Percentiles rank a stretch among this genome's conserved stretches.
Evolutionary conservation across 2,329 filamentous ascomycete genomes (phyloP).

Genomic region (Cucurbitaria berberidis): DNA sequence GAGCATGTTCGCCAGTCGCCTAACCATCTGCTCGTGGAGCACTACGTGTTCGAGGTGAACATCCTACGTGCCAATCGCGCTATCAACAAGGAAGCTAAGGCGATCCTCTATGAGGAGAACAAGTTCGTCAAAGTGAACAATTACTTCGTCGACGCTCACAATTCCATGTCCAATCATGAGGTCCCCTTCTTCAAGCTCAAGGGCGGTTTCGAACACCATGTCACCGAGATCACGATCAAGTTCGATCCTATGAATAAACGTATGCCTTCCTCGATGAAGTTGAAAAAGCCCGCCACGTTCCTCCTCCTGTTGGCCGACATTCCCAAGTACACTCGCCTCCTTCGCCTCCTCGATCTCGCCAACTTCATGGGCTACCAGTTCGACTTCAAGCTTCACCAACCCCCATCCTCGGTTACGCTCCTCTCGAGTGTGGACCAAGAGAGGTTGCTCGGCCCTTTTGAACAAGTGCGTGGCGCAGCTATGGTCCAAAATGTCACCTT

Average conservation of each 20-base stretch:
- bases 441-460: constrained; percentile 3
- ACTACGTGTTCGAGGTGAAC: constrained; percentile 3
- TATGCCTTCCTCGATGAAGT: neutral
- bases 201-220: neutral
- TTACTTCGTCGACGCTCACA: neutral
- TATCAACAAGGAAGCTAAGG: neutral
- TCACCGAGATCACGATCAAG: constrained; percentile 2
- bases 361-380: constrained; percentile 6
- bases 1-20: constrained; percentile 3
- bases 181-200: constrained; percentile 8
- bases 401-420: neutral
- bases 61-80: neutral
- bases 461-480: constrained; percentile 1
- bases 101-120: constrained; percentile 3
- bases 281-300: neutral
- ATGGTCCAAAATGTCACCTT: constrained; percentile 1
- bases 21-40: constrained; percentile 3
- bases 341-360: constrained; percentile 7
- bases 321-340: constrained; percentile 5
- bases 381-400: constrained; percentile 1
- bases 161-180: neutral
- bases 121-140: neutral
- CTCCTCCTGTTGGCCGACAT: constrained; percentile 7
- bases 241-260: neutral
- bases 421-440: neutral